Conservation (phyloP, 2,329 filamentous ascomycete species). For the Juglanconis sp. region DNA sequence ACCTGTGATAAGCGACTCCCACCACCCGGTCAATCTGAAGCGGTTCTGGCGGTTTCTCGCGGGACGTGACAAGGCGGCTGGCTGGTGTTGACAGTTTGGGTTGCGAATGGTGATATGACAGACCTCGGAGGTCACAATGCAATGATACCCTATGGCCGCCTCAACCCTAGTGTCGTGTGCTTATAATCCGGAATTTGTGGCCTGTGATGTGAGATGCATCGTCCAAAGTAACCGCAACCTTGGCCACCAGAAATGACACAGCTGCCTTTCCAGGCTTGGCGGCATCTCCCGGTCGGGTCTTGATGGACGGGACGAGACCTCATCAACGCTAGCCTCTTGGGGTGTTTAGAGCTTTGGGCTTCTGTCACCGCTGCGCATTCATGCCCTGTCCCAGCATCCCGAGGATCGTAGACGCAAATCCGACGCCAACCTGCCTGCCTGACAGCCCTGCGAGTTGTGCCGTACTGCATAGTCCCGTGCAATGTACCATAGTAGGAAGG, state of each 20-base stretch:
- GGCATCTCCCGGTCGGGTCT: not conserved
- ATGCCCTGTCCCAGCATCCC: conserved; percentile 13
- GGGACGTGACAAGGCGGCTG: conserved; percentile 4
- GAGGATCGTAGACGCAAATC: not conserved
- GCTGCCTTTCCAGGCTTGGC: conserved; percentile 5
- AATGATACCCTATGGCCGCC: conserved; percentile 12
- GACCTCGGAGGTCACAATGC: conserved; percentile 9
- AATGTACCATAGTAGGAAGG: no score
- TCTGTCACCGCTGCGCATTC: conserved; percentile 1
- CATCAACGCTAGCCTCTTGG: conserved; percentile 6
- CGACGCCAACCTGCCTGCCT: no score
- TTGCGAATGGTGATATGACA: conserved; percentile 7
- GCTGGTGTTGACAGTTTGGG: conserved; percentile 7
- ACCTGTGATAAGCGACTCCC: not conserved
- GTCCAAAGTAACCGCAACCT: not conserved
- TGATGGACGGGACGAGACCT: not conserved
- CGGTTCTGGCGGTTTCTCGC: not conserved
- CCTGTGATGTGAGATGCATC: conserved; percentile 15
- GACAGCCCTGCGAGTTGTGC: no score
- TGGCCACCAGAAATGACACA: conserved; percentile 3
- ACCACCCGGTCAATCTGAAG: not conserved
- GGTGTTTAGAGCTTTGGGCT: not conserved
- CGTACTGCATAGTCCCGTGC: no score
- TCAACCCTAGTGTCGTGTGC: conserved; percentile 4
- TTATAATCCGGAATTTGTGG: conserved; percentile 1